Percentiles rank a stretch among this genome's conserved stretches.
Conservation (phyloP, 2,329 filamentous ascomycete species). For the Lachnellula occidentalis region DNA sequence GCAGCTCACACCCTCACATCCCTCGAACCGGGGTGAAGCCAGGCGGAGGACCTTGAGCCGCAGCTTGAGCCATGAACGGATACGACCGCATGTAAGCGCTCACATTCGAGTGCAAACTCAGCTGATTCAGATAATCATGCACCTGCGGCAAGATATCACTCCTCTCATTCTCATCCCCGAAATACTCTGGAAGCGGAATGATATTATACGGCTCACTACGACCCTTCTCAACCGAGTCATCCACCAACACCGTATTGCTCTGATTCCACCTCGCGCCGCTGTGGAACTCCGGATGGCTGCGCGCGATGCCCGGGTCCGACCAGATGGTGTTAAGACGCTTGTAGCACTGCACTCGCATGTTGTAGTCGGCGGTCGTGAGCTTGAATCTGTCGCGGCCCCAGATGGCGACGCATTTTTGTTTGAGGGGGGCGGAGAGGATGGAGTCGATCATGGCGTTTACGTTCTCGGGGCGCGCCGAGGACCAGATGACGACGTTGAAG, state of each 20-base stretch:
- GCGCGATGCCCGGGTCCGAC: slow-evolving; percentile 43
- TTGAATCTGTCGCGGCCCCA: slow-evolving; percentile 78
- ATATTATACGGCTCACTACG: slow-evolving; percentile 79
- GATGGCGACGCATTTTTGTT: slow-evolving; percentile 54
- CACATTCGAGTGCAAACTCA: slow-evolving; percentile 52
- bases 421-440: slow-evolving; percentile 54
- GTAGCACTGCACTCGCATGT: slow-evolving; percentile 74
- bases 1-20: not conserved
- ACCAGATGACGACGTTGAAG: slow-evolving; percentile 85
- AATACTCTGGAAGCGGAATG: slow-evolving; percentile 74
- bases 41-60: not conserved
- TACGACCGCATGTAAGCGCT: slow-evolving; percentile 52
- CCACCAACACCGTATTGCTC: slow-evolving; percentile 81
- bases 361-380: slow-evolving; percentile 60
- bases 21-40: not conserved
- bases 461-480: slow-evolving; percentile 71
- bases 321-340: slow-evolving; percentile 76
- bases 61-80: slow-evolving; percentile 41
- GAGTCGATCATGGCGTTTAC: slow-evolving; percentile 61
- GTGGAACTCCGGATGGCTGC: slow-evolving; percentile 39
- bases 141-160: slow-evolving; percentile 48
- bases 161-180: slow-evolving; percentile 38
- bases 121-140: slow-evolving; percentile 54
- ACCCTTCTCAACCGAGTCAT: slow-evolving; percentile 79
- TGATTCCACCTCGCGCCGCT: slow-evolving; percentile 61